Evolutionary conservation across 2,329 filamentous ascomycete species (phyloP).

Genomic region (Elsinoe batatas): DNA sequence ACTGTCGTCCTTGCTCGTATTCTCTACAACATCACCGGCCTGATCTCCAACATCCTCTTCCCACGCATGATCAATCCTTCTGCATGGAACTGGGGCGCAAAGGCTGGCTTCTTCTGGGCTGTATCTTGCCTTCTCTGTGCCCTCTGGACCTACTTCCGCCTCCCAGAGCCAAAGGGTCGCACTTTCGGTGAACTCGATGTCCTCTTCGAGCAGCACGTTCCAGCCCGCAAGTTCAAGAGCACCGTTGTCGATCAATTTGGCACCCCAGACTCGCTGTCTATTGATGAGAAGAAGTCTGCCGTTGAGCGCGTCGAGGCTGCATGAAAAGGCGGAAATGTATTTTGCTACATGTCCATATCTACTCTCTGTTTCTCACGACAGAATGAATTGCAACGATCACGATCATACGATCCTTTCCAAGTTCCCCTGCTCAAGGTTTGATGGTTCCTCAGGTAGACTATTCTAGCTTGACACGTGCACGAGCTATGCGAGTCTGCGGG

Average conservation of each 20-base stretch:
- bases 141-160: conserved; percentile 35
- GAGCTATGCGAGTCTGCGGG: background rate
- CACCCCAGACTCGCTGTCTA: background rate
- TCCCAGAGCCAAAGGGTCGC: conserved; percentile 35
- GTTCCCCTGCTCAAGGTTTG: background rate
- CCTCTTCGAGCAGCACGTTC: conserved; percentile 32
- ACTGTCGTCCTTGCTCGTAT: conserved; percentile 24
- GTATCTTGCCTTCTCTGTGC: conserved; percentile 27
- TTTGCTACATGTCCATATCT: background rate
- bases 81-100: conserved; percentile 29
- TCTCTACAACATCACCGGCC: conserved; percentile 22
- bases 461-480: background rate
- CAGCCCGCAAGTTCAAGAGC: conserved; percentile 30
- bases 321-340: background rate
- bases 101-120: conserved; percentile 35
- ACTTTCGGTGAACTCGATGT: conserved; percentile 36
- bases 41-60: conserved; percentile 21
- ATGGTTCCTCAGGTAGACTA: background rate
- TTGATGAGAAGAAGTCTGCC: conserved; percentile 7
- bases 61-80: conserved; percentile 21
- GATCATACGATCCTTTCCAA: background rate
- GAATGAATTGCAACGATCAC: conserved; percentile 9
- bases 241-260: conserved; percentile 19
- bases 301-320: conserved; percentile 9
- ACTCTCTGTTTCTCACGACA: conserved; percentile 2